Conservation (phyloP, 106 monocot species). For the Allium cepa region DNA sequence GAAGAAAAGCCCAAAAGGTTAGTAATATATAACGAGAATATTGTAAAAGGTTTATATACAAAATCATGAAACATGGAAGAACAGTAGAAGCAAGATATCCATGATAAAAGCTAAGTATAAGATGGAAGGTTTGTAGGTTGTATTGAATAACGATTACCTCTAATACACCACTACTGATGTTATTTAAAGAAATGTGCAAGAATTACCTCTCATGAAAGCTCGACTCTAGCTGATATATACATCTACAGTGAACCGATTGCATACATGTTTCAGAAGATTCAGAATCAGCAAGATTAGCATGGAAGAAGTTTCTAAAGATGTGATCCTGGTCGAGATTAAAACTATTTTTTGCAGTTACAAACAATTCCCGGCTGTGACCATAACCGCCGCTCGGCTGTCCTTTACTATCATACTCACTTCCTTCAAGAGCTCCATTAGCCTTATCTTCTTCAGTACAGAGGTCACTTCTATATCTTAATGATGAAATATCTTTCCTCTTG, state of each 20-base stretch:
- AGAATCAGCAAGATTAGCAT: slow-evolving; percentile 31
- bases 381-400: slow-evolving; percentile 8
- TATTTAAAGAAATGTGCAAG: neutral
- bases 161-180: too few relatives aligned
- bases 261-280: slow-evolving; percentile 43
- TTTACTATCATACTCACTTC: slow-evolving; percentile 7
- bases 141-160: too few relatives aligned
- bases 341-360: neutral
- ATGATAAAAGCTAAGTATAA: too few relatives aligned
- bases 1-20: too few relatives aligned
- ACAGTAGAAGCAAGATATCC: too few relatives aligned
- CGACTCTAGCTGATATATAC: slow-evolving; percentile 32
- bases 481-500: slow-evolving; percentile 28
- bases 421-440: slow-evolving; percentile 22
- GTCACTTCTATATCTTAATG: too few relatives aligned
- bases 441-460: slow-evolving; percentile 4
- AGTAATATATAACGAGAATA: too few relatives aligned
- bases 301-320: slow-evolving; percentile 28
- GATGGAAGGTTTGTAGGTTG: too few relatives aligned
- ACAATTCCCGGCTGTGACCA: slow-evolving; percentile 1
- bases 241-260: slow-evolving; percentile 38
- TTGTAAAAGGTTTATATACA: too few relatives aligned
- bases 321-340: slow-evolving; percentile 14
- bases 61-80: too few relatives aligned
- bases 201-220: slow-evolving; percentile 38